Base-by-base conservation (phyloP, 345 rosid genomes). In the Mercurialis annua region DNA sequence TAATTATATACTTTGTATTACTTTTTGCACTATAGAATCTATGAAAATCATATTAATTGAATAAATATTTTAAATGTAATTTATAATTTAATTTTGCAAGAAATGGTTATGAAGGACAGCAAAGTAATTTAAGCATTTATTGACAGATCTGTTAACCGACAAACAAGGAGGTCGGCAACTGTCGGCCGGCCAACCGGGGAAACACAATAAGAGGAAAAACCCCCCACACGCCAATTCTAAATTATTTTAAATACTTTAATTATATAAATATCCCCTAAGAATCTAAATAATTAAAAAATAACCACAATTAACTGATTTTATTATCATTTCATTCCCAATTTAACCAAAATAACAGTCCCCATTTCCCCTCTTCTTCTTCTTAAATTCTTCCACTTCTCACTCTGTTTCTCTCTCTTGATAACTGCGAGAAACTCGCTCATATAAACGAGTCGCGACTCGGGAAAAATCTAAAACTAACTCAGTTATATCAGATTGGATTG, bases 121-220 rank as follows among this genome's bases (percentile, higher is more conserved):
- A 36, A 16, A 1, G 87, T 75, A 68, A 80, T 75, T 79, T 52
- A 24, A 4, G 27, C 33, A 65, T 70, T 65, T 38, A 59, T n/a
- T 68, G 74, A 61, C 79, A 64, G 72, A 71, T 78, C 81, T 46
- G 67, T 70, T 74, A 54, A 51, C 81, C 78, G 89, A 85, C 87
- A 87, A 73, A 68, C 49, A 55, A 50, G 71, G 84, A 72, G 80
- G 88, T 76, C 92, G 86, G 88, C 90, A 77, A 78, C 5, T 77
- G 90, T 85, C 90, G 90, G 86, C 86, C 86, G 85, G 73, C 67
- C 67, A 71, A 66, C 58, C 56, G 72, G 75, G 81, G 77, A 78
- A 81, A 61, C 68, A 72, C 27, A 55, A 69, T 50, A 2, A 73
- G 72, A 78, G 79, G 81, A 70, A 50, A 50, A 66, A 55, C 52